Conservation (phyloP, 2,329 filamentous ascomycete genomes). For the Fusarium musae region DNA sequence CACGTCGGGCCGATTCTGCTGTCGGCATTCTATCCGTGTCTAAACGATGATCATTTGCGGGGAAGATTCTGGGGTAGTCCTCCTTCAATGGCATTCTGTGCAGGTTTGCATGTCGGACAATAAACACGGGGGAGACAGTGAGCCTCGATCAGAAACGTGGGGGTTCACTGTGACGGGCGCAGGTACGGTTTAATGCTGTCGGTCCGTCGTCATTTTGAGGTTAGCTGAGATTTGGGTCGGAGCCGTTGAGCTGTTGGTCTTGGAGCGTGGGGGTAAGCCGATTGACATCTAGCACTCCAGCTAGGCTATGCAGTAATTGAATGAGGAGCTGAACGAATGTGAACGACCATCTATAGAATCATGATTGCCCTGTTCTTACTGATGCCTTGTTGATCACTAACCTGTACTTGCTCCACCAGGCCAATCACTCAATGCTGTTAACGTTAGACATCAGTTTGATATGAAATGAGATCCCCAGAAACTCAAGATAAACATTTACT, state of each 20-base stretch:
- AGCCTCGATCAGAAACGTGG: neutral
- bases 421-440: neutral
- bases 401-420: too few species aligned
- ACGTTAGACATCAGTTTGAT: neutral
- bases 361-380: rapidly evolving
- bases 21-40: conserved; percentile 1
- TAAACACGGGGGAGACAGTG: conserved; percentile 5
- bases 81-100: neutral
- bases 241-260: rapidly evolving
- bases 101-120: neutral
- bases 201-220: neutral
- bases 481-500: too few species aligned
- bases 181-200: neutral
- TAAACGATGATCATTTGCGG: neutral
- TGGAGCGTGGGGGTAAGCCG: neutral
- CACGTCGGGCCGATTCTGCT: neutral
- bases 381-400: neutral
- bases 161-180: neutral
- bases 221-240: neutral
- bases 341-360: neutral
- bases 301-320: neutral
- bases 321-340: too few species aligned
- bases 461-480: rapidly evolving
- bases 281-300: neutral
- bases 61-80: neutral